Conservation (phyloP, 345 rosid species). For the Populus ilicifolia region DNA sequence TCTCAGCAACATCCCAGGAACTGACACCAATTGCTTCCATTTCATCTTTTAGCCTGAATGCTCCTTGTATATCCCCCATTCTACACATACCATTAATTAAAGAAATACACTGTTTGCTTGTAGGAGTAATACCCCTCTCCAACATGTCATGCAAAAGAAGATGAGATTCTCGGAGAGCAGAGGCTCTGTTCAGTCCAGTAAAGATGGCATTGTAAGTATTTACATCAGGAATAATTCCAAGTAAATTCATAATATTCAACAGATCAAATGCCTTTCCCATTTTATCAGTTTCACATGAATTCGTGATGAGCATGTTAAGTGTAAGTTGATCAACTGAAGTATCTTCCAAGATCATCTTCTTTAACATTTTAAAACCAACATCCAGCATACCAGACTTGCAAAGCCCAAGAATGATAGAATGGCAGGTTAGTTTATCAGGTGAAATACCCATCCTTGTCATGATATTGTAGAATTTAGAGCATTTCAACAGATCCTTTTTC, state of each 20-base stretch:
- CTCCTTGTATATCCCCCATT: conserved; percentile 52
- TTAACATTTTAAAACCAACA: conserved; percentile 58
- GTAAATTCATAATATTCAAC: conserved; percentile 44
- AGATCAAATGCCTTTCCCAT: conserved; percentile 46
- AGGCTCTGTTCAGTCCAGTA: conserved; percentile 45
- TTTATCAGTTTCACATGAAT: conserved; percentile 49
- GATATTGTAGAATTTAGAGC: conserved; percentile 43
- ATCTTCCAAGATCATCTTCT: conserved; percentile 49
- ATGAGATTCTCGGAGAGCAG: conserved; percentile 49
- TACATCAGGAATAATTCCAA: conserved; percentile 46
- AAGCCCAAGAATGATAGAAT: conserved; percentile 67
- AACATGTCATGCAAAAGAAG: conserved; percentile 55
- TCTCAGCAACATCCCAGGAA: conserved; percentile 63
- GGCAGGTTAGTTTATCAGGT: conserved; percentile 63
- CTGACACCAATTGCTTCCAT: conserved; percentile 44
- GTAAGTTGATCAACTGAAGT: conserved; percentile 43
- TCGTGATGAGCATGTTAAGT: conserved; percentile 54
- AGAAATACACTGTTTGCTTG: conserved; percentile 41
- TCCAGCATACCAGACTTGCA: conserved; percentile 58
- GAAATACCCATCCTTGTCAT: conserved; percentile 42
- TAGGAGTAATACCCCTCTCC: conserved; percentile 49
- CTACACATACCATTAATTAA: conserved; percentile 67
- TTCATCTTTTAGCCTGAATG: conserved; percentile 64
- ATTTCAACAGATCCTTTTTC: conserved; percentile 45
- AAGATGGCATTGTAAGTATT: conserved; percentile 39